phyloP scores from a whole-genome alignment of 371 early-diverging fungal species.

The Actinomortierella wolfii region DNA sequence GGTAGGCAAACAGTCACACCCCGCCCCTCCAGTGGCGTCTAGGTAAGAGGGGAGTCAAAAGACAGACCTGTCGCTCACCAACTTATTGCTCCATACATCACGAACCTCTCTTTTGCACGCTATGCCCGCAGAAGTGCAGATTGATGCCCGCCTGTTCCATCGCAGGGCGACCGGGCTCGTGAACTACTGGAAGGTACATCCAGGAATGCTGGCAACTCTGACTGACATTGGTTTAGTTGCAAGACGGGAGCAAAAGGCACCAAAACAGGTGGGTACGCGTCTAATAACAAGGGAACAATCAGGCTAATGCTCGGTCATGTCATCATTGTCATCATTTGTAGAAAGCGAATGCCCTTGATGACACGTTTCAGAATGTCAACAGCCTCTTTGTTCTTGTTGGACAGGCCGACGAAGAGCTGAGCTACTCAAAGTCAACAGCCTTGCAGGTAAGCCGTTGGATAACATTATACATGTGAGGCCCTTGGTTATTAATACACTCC shows the following conservation, averaged over 20 bases:
- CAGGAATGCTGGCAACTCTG: not conserved
- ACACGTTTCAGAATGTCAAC: conserved; percentile 61
- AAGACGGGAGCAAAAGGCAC: too few species aligned
- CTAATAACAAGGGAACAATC: not conserved
- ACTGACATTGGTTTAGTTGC: too few species aligned
- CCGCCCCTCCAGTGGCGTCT: too few species aligned
- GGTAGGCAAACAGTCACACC: too few species aligned
- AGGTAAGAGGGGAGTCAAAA: too few species aligned
- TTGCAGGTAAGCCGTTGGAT: conserved; percentile 53
- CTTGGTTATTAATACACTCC: conserved; percentile 1
- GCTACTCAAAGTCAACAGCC: conserved; percentile 72
- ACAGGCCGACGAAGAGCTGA: conserved; percentile 66
- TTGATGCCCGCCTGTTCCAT: conserved; percentile 45
- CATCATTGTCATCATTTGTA: conserved; percentile 3
- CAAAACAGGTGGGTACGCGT: not conserved
- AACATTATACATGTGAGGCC: too few species aligned
- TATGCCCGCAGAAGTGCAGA: conserved; percentile 31
- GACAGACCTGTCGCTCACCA: too few species aligned
- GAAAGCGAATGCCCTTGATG: conserved; percentile 47
- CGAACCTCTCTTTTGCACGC: too few species aligned
- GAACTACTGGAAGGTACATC: conserved; percentile 40
- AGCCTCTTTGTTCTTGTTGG: conserved; percentile 68
- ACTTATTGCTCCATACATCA: too few species aligned
- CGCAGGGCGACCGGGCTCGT: conserved; percentile 40
- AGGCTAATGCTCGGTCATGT: not conserved